Percentiles rank a stretch among this genome's conserved stretches.
Conservation (phyloP, 2,329 filamentous ascomycete species). For the Emmonsiellopsis sp. region DNA sequence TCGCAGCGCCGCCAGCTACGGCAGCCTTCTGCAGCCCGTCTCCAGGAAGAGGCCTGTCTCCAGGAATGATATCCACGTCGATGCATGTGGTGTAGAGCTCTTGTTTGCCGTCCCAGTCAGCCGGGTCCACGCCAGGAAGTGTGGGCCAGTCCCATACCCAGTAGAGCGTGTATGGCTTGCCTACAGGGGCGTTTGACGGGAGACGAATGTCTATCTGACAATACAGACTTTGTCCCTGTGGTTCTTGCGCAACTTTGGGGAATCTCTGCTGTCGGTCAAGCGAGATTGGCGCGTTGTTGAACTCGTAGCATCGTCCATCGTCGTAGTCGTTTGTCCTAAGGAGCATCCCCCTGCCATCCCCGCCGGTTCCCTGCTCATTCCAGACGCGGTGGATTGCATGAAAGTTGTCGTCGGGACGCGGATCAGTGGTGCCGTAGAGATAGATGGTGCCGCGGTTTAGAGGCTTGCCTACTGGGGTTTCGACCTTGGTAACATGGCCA, state of each 20-base stretch:
- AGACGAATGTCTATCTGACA: conserved; percentile 77
- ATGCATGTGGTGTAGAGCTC: conserved; percentile 43
- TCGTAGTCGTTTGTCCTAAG: conserved; percentile 74
- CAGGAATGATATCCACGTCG: conserved; percentile 34
- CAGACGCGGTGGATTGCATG: conserved; percentile 61
- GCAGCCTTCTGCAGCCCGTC: conserved; percentile 1
- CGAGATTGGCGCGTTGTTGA: conserved; percentile 52
- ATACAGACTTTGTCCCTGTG: conserved; percentile 52
- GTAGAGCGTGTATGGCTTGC: conserved; percentile 68
- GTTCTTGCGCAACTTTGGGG: conserved; percentile 40
- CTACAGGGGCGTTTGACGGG: conserved; percentile 53
- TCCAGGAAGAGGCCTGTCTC: background rate
- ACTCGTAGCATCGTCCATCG: conserved; percentile 81
- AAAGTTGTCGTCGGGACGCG: conserved; percentile 50
- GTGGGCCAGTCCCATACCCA: conserved; percentile 96
- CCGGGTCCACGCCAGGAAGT: conserved; percentile 26
- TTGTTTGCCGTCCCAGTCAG: conserved; percentile 31
- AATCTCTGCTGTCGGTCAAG: conserved; percentile 48
- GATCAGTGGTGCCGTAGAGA: conserved; percentile 60
- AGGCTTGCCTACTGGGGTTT: conserved; percentile 50
- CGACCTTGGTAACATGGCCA: conserved; percentile 58
- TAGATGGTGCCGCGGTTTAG: conserved; percentile 61
- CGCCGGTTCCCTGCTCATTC: conserved; percentile 71
- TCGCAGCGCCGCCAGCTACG: conserved; percentile 2
- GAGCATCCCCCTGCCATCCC: conserved; percentile 66